A percentile compares a stretch with the other conserved stretches of the same genome.
phyloP scores from a whole-genome alignment of 2,329 filamentous ascomycete species.

The Mariannaea sp. region DNA sequence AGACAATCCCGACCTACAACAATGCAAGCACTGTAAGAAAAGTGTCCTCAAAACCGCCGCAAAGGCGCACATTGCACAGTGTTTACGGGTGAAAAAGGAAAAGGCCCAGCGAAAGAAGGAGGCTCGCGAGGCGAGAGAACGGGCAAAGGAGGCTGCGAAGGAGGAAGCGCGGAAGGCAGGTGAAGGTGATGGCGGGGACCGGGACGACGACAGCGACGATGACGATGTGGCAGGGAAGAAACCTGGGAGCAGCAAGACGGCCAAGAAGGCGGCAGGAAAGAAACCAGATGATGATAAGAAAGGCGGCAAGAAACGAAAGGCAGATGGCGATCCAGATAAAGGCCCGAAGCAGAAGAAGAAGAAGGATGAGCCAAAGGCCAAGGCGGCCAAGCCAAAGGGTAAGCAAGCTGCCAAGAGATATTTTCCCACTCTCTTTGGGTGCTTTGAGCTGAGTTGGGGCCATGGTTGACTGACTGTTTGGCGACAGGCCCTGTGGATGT shows the following conservation, averaged over 20 bases:
- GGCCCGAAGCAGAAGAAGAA: conserved; percentile 90
- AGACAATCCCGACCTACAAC: conserved; percentile 76
- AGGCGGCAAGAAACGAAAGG: conserved; percentile 79
- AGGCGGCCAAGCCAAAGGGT: conserved; percentile 83
- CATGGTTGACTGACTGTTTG: conserved; percentile 22
- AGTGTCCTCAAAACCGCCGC: conserved; percentile 77
- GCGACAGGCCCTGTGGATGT: conserved; percentile 80
- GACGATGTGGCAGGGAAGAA: conserved; percentile 50
- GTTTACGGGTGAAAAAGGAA: conserved; percentile 82
- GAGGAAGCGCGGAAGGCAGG: conserved; percentile 59
- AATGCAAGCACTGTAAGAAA: conserved; percentile 95
- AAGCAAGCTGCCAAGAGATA: too few species aligned
- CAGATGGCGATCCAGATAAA: conserved; percentile 77
- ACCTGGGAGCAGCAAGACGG: conserved; percentile 46
- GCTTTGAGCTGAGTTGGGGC: not conserved
- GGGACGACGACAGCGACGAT: conserved; percentile 54
- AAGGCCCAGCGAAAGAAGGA: conserved; percentile 80
- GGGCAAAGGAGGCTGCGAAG: conserved; percentile 65
- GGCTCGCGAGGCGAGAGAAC: conserved; percentile 70
- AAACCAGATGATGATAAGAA: conserved; percentile 70
- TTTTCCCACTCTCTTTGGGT: too few species aligned
- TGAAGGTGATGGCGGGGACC: conserved; percentile 53
- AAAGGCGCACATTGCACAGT: conserved; percentile 80
- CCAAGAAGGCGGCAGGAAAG: conserved; percentile 70
- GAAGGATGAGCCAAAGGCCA: conserved; percentile 87